Evolutionary conservation across 306 rosid species (phyloP), one percentile per base, ranked within the genome.

Genomic region (Trifolium dubium): DNA sequence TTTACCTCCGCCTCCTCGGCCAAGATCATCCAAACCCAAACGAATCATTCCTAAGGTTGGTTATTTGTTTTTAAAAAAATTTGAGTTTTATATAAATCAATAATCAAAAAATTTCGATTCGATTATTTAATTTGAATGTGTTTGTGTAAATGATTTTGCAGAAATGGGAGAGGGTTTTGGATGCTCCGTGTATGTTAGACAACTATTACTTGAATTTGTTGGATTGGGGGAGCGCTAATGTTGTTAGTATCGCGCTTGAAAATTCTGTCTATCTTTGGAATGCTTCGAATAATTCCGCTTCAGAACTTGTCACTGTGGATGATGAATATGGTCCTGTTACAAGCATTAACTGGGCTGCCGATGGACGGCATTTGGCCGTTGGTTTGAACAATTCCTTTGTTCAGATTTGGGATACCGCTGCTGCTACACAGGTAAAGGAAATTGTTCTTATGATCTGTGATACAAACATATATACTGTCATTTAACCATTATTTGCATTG

Each of bases 331-430:
- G 97, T 43, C 92, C 92, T 0, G 74, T 39, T 39, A 88, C 93
- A 3, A 87, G 93, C 46, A 83, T 91, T 11, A 77, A 80, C 67
- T 91, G 97, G 97, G 89, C 97, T 14, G 85, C 93, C 8, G 88
- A 91, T 81, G 97, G 97, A 12, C 81, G 84, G 15, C 90, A 85
- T 67, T 49, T 91, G n/a, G 97, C 92, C 30, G 15, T 91, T 74
- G 93, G 92, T 64, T 79, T 91, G 60, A 84, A 88, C 85, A 85
- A 80, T 50, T 88, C 92, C 13, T n/a, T n/a, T n/a, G 92, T 91
- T 15, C 97, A 91, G 81, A 43, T 91, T 0, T 91, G 97, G 97
- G 97, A 91, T 78, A 82, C 90, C 19, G 18, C 77, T 5, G 12
- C 89, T 8, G 49, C 55, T 3, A 65, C 65, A 65, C 79, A 80